phyloP scores from a whole-genome alignment of 1,284 basidiomycete genomes.

The Microbotryomycetes sp. region DNA sequence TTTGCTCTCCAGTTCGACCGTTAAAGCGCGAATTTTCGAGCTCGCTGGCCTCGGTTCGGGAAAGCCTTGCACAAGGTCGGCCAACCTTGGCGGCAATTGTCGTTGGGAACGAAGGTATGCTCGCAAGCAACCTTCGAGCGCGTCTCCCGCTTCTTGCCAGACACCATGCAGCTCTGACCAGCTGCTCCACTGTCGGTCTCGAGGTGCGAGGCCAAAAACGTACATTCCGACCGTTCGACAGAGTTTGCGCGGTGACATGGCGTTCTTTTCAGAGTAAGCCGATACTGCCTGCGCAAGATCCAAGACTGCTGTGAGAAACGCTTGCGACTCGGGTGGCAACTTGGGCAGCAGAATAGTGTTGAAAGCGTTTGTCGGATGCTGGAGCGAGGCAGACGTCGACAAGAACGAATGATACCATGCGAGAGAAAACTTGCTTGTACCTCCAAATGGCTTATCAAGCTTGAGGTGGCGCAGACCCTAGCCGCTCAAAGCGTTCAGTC shows the following conservation, averaged over 20 bases:
- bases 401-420: conserved; percentile 17
- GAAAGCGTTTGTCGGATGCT: not conserved
- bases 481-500: no score
- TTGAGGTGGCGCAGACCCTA: not conserved
- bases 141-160: conserved; percentile 12
- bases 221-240: conserved; percentile 17
- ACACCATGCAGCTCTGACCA: conserved; percentile 1
- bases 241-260: conserved; percentile 15
- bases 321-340: conserved; percentile 5
- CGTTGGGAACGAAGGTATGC: conserved; percentile 13
- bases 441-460: not conserved
- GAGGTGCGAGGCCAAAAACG: conserved; percentile 15
- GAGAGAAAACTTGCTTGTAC: not conserved
- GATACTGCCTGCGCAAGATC: conserved; percentile 10
- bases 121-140: conserved; percentile 14
- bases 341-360: conserved; percentile 13
- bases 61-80: conserved; percentile 7
- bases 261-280: conserved; percentile 19
- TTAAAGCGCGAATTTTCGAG: not conserved
- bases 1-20: not conserved
- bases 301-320: conserved; percentile 12
- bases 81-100: conserved; percentile 13
- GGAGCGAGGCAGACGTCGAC: not conserved
- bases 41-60: not conserved
- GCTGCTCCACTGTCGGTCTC: not conserved